Percentiles rank a stretch among this genome's conserved stretches.
phyloP scores from a whole-genome alignment of 2,329 filamentous ascomycete genomes.

The Paracoccidioides brasiliensis region DNA sequence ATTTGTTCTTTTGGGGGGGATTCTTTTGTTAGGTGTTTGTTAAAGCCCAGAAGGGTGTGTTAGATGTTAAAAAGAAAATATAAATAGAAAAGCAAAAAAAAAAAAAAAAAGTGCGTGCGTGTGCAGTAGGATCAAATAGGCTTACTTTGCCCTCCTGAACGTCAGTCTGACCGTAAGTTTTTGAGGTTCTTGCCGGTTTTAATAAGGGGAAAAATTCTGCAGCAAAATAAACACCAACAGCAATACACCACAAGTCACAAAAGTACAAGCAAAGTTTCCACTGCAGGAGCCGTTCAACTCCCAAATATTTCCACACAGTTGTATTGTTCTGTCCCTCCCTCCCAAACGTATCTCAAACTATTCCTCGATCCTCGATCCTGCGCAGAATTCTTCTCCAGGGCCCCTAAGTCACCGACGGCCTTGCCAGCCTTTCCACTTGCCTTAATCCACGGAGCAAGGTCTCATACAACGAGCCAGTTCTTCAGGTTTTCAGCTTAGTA shows the following conservation, averaged over 20 bases:
- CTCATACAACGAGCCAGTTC: constrained; percentile 24
- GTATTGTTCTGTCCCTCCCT: not conserved
- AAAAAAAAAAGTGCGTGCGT: too few relatives aligned
- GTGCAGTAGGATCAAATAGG: constrained; percentile 1
- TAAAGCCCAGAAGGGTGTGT: not conserved
- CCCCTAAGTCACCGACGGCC: not conserved
- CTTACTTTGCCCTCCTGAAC: constrained; percentile 3
- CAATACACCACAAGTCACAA: constrained; percentile 3
- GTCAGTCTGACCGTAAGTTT: not conserved
- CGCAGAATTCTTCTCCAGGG: constrained; percentile 6
- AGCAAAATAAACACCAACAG: constrained; percentile 1
- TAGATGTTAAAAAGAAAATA: not conserved
- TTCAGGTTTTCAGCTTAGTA: constrained; percentile 20
- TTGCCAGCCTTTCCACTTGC: constrained; percentile 11
- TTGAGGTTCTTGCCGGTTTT: not conserved
- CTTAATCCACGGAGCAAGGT: constrained; percentile 17
- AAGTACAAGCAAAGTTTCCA: constrained; percentile 4
- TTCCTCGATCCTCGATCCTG: constrained; percentile 3
- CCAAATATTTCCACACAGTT: not conserved
- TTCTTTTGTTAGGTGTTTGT: not conserved
- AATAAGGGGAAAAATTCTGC: not conserved
- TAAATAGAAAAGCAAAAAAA: not conserved
- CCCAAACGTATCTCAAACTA: constrained; percentile 1
- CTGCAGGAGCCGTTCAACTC: not conserved
- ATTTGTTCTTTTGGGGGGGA: not conserved